phyloP scores from a whole-genome alignment of 2,329 filamentous ascomycete species.

The Arthrobotrys pseudoclavata region DNA sequence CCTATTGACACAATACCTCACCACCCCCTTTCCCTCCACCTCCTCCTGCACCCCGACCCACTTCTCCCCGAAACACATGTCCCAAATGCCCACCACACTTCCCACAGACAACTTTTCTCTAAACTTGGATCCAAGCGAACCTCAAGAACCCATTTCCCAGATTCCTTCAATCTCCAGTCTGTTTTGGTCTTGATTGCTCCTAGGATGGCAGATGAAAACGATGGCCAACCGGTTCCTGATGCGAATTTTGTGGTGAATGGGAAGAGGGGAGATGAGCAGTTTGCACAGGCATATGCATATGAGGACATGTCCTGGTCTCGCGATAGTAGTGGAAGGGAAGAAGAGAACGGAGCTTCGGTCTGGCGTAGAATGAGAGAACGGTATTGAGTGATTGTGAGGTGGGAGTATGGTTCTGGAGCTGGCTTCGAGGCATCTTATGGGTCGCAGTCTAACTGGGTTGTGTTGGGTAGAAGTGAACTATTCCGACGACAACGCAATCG shows the following conservation, averaged over 20 bases:
- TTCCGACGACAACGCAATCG: no score
- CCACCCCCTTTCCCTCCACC: constrained; percentile 49
- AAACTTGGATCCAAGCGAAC: constrained; percentile 44
- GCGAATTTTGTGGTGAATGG: constrained; percentile 31
- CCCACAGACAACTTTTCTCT: constrained; percentile 37
- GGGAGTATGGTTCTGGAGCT: constrained; percentile 32
- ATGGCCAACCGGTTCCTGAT: constrained; percentile 48
- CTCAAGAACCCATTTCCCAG: constrained; percentile 47
- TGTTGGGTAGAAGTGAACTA: no score
- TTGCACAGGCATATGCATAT: constrained; percentile 45
- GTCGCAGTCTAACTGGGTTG: no score
- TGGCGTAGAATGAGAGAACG: constrained; percentile 47
- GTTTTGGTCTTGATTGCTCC: constrained; percentile 53
- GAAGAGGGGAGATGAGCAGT: constrained; percentile 39
- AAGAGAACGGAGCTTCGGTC: constrained; percentile 46
- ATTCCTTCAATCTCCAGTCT: constrained; percentile 46
- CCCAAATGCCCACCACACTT: constrained; percentile 46
- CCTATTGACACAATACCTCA: constrained; percentile 50
- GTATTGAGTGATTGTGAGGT: constrained; percentile 36
- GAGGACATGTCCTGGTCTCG: background rate
- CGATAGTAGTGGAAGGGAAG: constrained; percentile 33
- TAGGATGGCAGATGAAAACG: constrained; percentile 45
- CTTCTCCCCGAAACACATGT: constrained; percentile 48
- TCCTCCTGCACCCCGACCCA: constrained; percentile 45
- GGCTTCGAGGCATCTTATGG: constrained; percentile 15